These are phyloP conservation scores for Mycena haematopus DNA, from an alignment of 768 basidiomycete species.

Conservation along the genomic window DNA sequence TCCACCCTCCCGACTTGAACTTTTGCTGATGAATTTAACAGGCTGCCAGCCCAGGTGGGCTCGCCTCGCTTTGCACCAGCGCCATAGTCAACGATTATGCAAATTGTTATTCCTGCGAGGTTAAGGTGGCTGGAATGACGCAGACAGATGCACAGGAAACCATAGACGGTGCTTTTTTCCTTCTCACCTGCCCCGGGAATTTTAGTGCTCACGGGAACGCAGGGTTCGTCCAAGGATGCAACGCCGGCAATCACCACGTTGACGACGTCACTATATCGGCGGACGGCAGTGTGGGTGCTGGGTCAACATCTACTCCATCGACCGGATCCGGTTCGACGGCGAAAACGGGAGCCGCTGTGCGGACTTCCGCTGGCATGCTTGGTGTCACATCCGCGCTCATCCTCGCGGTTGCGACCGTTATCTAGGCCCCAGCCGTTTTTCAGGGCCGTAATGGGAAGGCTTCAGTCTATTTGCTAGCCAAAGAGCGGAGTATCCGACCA, in stretches of 20 bases:
- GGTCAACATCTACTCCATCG: background rate
- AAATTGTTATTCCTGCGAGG: conserved; percentile 12
- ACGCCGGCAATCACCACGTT: background rate
- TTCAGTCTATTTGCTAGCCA: too few relatives aligned
- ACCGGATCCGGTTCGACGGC: background rate
- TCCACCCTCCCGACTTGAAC: background rate
- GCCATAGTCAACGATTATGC: conserved; percentile 5
- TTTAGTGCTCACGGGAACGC: background rate
- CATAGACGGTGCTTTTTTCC: conserved; percentile 2
- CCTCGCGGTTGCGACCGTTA: background rate
- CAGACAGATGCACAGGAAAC: background rate
- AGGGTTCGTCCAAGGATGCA: background rate
- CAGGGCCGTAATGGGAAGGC: too few relatives aligned
- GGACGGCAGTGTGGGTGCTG: background rate
- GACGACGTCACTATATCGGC: background rate
- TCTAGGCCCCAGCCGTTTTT: too few relatives aligned
- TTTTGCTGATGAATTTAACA: background rate
- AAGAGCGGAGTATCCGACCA: too few relatives aligned
- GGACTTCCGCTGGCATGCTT: background rate
- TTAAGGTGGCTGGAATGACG: background rate
- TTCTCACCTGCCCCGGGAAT: background rate
- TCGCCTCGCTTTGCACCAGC: conserved; percentile 11
- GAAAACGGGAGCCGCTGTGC: background rate
- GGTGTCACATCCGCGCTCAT: background rate
- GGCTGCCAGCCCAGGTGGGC: background rate